phyloP scores from a whole-genome alignment of 2,329 filamentous ascomycete species.

The Trichoderma asperellum region DNA sequence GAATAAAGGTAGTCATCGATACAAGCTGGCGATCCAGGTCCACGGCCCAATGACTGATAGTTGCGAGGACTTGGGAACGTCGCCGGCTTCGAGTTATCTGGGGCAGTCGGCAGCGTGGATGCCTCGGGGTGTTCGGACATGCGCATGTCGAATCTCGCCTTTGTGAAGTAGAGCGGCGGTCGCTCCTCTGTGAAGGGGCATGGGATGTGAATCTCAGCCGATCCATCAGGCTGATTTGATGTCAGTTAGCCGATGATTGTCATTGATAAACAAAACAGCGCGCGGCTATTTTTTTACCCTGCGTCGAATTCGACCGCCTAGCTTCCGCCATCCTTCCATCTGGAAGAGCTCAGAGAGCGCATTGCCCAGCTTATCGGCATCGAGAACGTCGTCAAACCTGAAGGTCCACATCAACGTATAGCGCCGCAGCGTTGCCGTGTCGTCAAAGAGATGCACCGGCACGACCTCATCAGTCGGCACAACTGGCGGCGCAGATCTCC shows the following conservation, averaged over 20 bases:
- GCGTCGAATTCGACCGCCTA: slow-evolving; percentile 2
- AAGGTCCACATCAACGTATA: slow-evolving; percentile 22
- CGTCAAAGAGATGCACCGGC: slow-evolving; percentile 20
- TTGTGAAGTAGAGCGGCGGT: slow-evolving; percentile 18
- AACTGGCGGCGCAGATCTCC: background rate
- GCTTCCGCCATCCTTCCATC: slow-evolving; percentile 21
- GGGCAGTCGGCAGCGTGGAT: background rate
- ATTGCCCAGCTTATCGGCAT: slow-evolving; percentile 10
- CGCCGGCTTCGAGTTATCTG: background rate
- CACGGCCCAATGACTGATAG: background rate
- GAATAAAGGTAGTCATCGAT: slow-evolving; percentile 12
- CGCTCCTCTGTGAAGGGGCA: slow-evolving; percentile 4
- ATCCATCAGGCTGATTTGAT: background rate
- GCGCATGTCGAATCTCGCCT: slow-evolving; percentile 4
- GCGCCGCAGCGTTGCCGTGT: background rate
- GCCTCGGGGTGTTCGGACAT: slow-evolving; percentile 19
- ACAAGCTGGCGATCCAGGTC: slow-evolving; percentile 7
- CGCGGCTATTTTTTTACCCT: background rate
- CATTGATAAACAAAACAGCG: too few species aligned
- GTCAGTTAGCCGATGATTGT: background rate
- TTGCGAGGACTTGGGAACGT: slow-evolving; percentile 8
- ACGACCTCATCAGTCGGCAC: slow-evolving; percentile 17
- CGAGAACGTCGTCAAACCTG: slow-evolving; percentile 12
- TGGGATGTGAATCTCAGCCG: slow-evolving; percentile 13
- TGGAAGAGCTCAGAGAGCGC: slow-evolving; percentile 18